Evolutionary conservation across 345 rosid species (phyloP), one percentile per base, ranked within the genome.

Genomic region (Garcia nutans): DNA sequence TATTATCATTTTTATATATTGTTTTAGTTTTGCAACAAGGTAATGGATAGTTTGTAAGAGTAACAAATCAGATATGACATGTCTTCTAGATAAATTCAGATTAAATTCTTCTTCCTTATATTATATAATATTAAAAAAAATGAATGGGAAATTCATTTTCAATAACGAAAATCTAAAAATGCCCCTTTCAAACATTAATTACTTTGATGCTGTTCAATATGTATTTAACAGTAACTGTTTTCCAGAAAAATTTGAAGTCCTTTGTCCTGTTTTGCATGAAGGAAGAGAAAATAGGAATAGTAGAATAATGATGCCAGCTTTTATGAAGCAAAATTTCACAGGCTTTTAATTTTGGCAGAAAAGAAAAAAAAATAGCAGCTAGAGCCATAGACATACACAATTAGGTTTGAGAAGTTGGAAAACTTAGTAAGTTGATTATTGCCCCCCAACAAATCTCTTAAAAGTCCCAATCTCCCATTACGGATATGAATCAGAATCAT

Each of bases 371-470:
- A 37, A 20, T 56, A 41, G 61, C n/a, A 31, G 54, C 33, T 50
- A 33, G 10, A 41, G 10, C 45, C 22, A 31, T 33, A 3, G 22
- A 42, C 61, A 20, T 33, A 47, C 49, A 70, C n/a, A 16, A 70
- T 59, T 61, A 68, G 68, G 67, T 68, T 70, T 23, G 64, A 23
- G 70, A 50, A 61, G 31, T 24, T 55, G 23, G 50, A 62, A 55
- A 77, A 50, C 60, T 78, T 37, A 37, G 41, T 37, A 0, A 64
- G 75, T 47, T 41, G 37, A 42, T 54, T 5, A 54, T 17, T 54
- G 17, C 6, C n/a, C 58, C 49, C 80, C 84, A 78, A 70, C 79
- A 65, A 84, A 79, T 79, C 13, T 68, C 55, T 45, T 71, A 31
- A 83, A 59, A 62, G 57, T 26, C 75, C 23, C 33, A 59, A 60